Percentiles rank a stretch among this genome's conserved stretches.
These are phyloP conservation scores for Aurantiochytrium sp. DNA, from an alignment of 108 stramenopile species.

Conservation along the genomic window DNA sequence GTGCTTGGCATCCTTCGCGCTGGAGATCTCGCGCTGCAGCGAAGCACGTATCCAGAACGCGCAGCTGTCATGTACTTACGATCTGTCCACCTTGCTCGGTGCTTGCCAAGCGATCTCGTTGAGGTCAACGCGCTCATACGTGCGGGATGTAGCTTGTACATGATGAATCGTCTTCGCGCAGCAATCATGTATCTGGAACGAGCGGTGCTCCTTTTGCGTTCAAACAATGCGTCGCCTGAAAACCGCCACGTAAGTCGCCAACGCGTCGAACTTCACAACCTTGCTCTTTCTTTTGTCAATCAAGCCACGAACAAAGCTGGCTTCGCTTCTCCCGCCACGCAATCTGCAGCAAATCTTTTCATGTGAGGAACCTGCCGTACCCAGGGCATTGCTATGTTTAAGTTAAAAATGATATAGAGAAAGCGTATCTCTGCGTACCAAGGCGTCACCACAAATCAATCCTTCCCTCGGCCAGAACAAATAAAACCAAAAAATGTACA, in stretches of 20 bases:
- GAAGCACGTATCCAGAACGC: neutral
- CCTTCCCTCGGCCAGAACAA: too few relatives aligned
- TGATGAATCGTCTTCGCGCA: neutral
- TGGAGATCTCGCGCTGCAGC: neutral
- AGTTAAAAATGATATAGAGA: too few relatives aligned
- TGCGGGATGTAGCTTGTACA: neutral
- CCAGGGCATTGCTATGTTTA: too few relatives aligned
- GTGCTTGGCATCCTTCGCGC: neutral
- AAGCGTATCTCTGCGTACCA: too few relatives aligned
- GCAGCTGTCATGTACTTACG: neutral
- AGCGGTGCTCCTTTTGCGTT: neutral
- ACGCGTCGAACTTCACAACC: constrained; percentile 3
- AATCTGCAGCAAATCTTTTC: neutral
- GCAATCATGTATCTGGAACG: neutral
- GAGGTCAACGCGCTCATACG: neutral
- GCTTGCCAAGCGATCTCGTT: neutral
- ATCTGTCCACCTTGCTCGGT: neutral
- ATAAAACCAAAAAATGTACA: too few relatives aligned
- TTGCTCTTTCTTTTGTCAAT: neutral
- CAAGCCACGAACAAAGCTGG: neutral
- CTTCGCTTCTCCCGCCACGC: neutral
- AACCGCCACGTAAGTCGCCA: neutral
- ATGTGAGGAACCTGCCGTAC: too few relatives aligned
- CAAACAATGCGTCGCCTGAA: neutral
- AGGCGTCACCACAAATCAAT: too few relatives aligned